These are phyloP conservation scores for Colletotrichum gigasporum DNA, from an alignment of 2,329 filamentous ascomycete genomes.

Conservation along the genomic window DNA sequence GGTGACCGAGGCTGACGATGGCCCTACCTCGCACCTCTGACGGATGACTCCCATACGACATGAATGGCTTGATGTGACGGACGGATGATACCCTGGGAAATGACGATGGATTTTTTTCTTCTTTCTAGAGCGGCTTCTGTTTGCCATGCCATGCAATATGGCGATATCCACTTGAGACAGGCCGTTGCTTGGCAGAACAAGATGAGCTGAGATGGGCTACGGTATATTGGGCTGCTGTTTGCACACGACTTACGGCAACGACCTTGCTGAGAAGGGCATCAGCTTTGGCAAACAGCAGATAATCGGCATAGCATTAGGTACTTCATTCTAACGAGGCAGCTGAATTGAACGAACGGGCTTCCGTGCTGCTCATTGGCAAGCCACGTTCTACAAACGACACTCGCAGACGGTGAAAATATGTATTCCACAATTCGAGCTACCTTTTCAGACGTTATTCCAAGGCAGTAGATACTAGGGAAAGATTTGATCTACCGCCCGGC, in stretches of 20 bases:
- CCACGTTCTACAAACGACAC: not conserved
- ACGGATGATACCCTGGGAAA: not conserved
- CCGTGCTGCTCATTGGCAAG: not conserved
- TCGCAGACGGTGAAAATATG: slow-evolving; percentile 49
- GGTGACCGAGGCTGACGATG: not conserved
- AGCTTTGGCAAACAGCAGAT: not conserved
- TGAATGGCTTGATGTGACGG: not conserved
- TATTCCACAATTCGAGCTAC: slow-evolving; percentile 85
- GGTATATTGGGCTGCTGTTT: not conserved
- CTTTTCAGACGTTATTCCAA: slow-evolving; percentile 81
- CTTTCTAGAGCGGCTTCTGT: too few species aligned
- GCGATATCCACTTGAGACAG: too few species aligned
- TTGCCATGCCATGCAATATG: too few species aligned
- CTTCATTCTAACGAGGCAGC: not conserved
- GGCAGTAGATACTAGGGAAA: slow-evolving; percentile 89
- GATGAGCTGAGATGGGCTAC: too few species aligned
- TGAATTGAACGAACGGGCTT: not conserved
- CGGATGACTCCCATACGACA: not conserved
- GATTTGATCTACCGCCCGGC: slow-evolving; percentile 68
- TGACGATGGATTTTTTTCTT: too few species aligned
- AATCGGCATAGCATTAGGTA: not conserved
- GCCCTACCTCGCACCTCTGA: not conserved
- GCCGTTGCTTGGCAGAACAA: too few species aligned
- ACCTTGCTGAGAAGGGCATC: not conserved
- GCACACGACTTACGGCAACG: too few species aligned